Conservation (phyloP, 495 filamentous ascomycete genomes). For the Cercophora scortea region DNA sequence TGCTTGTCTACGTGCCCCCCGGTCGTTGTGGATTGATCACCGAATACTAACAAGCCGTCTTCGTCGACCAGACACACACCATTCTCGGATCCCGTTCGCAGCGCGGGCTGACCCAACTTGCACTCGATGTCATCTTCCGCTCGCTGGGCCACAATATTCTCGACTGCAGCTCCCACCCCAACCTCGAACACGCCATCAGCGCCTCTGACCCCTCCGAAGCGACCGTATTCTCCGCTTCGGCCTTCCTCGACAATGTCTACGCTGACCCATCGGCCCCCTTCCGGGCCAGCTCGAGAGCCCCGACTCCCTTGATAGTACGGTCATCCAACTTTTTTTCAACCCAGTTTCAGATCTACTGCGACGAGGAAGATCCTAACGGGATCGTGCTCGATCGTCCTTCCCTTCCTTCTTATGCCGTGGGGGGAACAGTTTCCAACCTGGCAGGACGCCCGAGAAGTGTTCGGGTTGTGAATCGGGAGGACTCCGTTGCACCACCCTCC, state of each 20-base stretch:
- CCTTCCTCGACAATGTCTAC: conserved; percentile 76
- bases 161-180: conserved; percentile 49
- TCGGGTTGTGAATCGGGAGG: conserved; percentile 30
- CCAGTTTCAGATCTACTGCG: background rate
- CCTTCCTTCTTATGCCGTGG: too few species aligned
- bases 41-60: too few species aligned
- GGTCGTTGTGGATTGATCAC: too few species aligned
- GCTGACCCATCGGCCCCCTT: conserved; percentile 51
- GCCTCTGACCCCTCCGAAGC: conserved; percentile 79
- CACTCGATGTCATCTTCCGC: conserved; percentile 81
- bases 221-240: conserved; percentile 63
- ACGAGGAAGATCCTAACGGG: background rate
- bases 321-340: conserved; percentile 19
- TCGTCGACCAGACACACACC: conserved; percentile 69
- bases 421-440: too few species aligned
- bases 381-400: too few species aligned
- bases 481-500: conserved; percentile 14
- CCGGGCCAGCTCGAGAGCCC: conserved; percentile 60
- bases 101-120: conserved; percentile 84
- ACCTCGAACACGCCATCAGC: conserved; percentile 61
- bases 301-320: conserved; percentile 76
- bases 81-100: conserved; percentile 83
- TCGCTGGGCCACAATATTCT: conserved; percentile 63
- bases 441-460: conserved; percentile 22
- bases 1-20: too few species aligned